phyloP scores from a whole-genome alignment of 768 basidiomycete genomes.

The Hortiboletus campestris region DNA sequence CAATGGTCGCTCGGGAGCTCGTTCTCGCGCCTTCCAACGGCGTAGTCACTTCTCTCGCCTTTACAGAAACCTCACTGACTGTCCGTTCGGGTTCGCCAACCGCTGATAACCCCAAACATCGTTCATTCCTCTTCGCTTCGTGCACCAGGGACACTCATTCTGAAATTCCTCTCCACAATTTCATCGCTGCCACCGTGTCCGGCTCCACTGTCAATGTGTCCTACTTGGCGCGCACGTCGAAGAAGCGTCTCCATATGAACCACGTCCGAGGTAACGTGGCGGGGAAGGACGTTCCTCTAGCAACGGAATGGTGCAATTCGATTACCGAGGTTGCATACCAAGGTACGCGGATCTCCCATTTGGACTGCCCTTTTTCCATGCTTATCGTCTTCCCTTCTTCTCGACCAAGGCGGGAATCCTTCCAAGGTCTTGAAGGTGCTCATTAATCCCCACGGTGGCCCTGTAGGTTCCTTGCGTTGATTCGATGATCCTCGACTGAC shows the following conservation, averaged over 20 bases:
- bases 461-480: slow-evolving; percentile 41
- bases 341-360: slow-evolving; percentile 34
- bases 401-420: slow-evolving; percentile 47
- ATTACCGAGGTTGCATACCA: slow-evolving; percentile 61
- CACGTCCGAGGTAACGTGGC: slow-evolving; percentile 43
- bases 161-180: slow-evolving; percentile 44
- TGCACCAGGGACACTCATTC: slow-evolving; percentile 6
- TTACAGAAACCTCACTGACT: slow-evolving; percentile 26
- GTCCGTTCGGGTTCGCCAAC: slow-evolving; percentile 22
- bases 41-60: slow-evolving; percentile 22
- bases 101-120: neutral
- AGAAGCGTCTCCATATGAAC: slow-evolving; percentile 36
- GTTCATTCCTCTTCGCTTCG: slow-evolving; percentile 11
- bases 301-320: slow-evolving; percentile 51
- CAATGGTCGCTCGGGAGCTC: slow-evolving; percentile 23
- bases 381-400: slow-evolving; percentile 3
- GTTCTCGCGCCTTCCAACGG: slow-evolving; percentile 17
- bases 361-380: neutral
- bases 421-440: slow-evolving; percentile 61
- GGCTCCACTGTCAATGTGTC: slow-evolving; percentile 44
- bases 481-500: slow-evolving; percentile 1
- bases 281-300: slow-evolving; percentile 33
- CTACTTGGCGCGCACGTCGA: slow-evolving; percentile 48
- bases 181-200: slow-evolving; percentile 51
- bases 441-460: slow-evolving; percentile 81